Conservation (phyloP, 192 early-diverging fungal genomes). For the Powellomyces hirtus region DNA sequence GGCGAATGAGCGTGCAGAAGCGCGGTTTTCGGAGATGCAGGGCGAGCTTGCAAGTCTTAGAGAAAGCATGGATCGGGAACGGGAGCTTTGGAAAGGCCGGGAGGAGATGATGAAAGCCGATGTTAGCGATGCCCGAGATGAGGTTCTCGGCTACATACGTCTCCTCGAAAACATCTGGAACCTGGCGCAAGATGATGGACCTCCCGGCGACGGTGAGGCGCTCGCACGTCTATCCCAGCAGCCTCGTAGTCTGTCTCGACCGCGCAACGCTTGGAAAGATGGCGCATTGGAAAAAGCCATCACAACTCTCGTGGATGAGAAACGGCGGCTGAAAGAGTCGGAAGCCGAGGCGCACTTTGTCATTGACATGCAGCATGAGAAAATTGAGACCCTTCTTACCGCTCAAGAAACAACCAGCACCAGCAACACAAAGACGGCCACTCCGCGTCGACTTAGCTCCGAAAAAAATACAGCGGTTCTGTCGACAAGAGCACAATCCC, state of each 20-base stretch:
- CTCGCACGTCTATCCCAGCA: too few relatives aligned
- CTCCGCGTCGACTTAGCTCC: too few relatives aligned
- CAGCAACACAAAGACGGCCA: neutral
- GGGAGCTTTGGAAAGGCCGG: slow-evolving; percentile 7
- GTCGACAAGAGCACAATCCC: neutral
- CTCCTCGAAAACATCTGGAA: neutral
- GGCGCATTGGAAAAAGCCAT: slow-evolving; percentile 12
- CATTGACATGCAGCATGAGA: slow-evolving; percentile 25
- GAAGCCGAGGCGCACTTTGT: slow-evolving; percentile 19
- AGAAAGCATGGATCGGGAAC: slow-evolving; percentile 12
- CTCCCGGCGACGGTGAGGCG: neutral
- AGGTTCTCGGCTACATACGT: neutral
- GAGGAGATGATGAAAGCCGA: slow-evolving; percentile 21
- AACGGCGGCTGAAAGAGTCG: neutral
- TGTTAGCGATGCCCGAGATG: neutral
- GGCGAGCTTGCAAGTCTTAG: slow-evolving; percentile 6
- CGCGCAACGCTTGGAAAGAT: neutral
- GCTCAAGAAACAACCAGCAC: neutral
- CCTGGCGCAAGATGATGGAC: neutral
- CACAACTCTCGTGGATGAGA: neutral
- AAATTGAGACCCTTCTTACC: slow-evolving; percentile 7
- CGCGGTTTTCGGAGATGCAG: neutral
- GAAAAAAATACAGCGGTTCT: too few relatives aligned
- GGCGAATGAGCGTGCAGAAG: neutral
- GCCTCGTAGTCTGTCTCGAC: neutral